phyloP scores from a whole-genome alignment of 352 stramenopile species.

The Phytophthora sojae region DNA sequence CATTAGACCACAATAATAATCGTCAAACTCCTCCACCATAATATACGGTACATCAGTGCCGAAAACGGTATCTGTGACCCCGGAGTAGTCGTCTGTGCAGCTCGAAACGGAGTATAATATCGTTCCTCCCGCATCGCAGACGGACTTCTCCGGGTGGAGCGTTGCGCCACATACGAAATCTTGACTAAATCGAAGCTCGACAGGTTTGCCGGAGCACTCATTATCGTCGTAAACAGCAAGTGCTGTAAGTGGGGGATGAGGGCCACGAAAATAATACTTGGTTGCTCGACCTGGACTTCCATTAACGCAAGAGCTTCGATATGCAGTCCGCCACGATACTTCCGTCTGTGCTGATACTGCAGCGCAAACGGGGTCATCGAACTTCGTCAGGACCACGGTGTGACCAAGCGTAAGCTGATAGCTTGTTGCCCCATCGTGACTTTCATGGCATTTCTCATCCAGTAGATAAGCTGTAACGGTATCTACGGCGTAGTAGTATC shows the following conservation, averaged over 20 bases:
- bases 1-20: conserved; percentile 1
- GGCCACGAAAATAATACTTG: conserved; percentile 4
- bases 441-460: conserved; percentile 12
- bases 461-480: conserved; percentile 7
- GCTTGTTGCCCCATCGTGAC: conserved; percentile 1
- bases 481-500: neutral
- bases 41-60: conserved; percentile 8
- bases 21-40: conserved; percentile 14
- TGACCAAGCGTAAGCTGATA: conserved; percentile 7
- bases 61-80: neutral
- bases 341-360: neutral
- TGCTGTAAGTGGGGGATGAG: neutral
- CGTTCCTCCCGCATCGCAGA: conserved; percentile 3
- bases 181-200: conserved; percentile 10
- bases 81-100: conserved; percentile 1
- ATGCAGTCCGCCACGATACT: neutral
- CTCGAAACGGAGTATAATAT: conserved; percentile 9
- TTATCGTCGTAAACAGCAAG: conserved; percentile 9
- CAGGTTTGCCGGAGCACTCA: conserved; percentile 3
- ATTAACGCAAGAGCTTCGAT: neutral
- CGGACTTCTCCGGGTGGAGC: neutral
- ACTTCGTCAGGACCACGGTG: conserved; percentile 4
- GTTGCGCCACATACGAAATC: conserved; percentile 12
- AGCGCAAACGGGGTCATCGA: neutral
- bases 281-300: neutral